Base-by-base conservation (phyloP, 768 basidiomycete genomes). In the Tulasnella sp. region DNA sequence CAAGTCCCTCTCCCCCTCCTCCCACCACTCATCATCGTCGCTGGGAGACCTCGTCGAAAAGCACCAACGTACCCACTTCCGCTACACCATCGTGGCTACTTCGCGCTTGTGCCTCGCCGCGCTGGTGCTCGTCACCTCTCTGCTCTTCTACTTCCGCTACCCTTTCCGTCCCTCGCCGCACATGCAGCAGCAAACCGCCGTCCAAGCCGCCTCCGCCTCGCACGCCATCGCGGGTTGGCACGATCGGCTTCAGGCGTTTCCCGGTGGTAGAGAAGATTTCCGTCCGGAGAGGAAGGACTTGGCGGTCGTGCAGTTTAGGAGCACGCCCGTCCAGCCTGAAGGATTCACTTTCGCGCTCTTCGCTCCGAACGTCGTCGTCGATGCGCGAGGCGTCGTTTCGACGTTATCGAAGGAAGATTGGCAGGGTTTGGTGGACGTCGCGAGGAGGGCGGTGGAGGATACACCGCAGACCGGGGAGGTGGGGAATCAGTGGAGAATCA, bases 401-500 rank as follows among this genome's bases (percentile, higher is more conserved):
- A 63, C 26, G 19, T n/a, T 72, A 5, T 16, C 17, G 6, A 64
- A 37, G 35, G 39, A 42, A 9, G 71, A 72, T 65, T 65, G 59
- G 62, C 34, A 63, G 8, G 59, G 37, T 2, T 9, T 72, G 29
- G 40, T 22, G 42, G 37, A 29, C 8, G 36, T 72, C 4, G 71
- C 62, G 42, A 32, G 29, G 32, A 16, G 36, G 16, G 71, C 59
- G 26, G 71, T 65, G 19, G 29, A 17, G 12, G 19, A 39, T 5
- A 29, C 62, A 4, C 71, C 71, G 1, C 62, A 72, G 40, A 39
- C 71, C 7, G 71, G 71, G 22, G 62, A 16, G 19, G 6, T 66
- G 6, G 7, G 62, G 62, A 72, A 72, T 39, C 71, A 72, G n/a
- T 72, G 71, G 71, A 63, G 71, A 34, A 72, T 72, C 37, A 40